Evolutionary conservation across 1,284 basidiomycete species (phyloP).

Genomic region (Heliocybe sulcata): DNA sequence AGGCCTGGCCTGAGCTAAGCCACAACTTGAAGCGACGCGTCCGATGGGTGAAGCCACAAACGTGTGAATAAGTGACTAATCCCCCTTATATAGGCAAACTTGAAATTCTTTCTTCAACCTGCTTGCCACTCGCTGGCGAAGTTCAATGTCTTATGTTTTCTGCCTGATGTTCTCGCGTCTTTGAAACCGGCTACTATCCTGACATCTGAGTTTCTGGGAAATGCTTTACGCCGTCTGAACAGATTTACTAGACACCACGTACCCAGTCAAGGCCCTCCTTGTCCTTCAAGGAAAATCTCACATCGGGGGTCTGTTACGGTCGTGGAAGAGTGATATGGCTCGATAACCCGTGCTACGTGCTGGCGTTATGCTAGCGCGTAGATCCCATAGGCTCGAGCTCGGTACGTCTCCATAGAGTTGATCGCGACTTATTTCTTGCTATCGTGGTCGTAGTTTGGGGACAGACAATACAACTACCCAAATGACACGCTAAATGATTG

Average conservation of each 20-base stretch:
- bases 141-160: too few species aligned
- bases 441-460: slow-evolving; percentile 51
- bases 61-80: too few species aligned
- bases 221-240: background rate
- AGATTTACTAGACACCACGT: slow-evolving; percentile 27
- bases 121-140: too few species aligned
- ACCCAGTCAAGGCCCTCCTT: slow-evolving; percentile 47
- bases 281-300: slow-evolving; percentile 13
- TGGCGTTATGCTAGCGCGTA: slow-evolving; percentile 42
- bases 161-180: too few species aligned
- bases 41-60: too few species aligned
- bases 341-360: slow-evolving; percentile 26
- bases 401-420: slow-evolving; percentile 50
- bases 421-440: slow-evolving; percentile 25
- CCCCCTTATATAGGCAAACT: too few species aligned
- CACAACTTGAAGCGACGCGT: too few species aligned
- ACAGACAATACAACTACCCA: slow-evolving; percentile 36
- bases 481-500: background rate
- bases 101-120: too few species aligned
- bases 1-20: too few species aligned
- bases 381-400: slow-evolving; percentile 27
- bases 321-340: slow-evolving; percentile 38
- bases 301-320: slow-evolving; percentile 47
- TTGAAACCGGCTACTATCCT: too few species aligned
- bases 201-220: background rate